Base-by-base conservation (phyloP, 805 yeast species). In the Metschnikowia shivogae region DNA sequence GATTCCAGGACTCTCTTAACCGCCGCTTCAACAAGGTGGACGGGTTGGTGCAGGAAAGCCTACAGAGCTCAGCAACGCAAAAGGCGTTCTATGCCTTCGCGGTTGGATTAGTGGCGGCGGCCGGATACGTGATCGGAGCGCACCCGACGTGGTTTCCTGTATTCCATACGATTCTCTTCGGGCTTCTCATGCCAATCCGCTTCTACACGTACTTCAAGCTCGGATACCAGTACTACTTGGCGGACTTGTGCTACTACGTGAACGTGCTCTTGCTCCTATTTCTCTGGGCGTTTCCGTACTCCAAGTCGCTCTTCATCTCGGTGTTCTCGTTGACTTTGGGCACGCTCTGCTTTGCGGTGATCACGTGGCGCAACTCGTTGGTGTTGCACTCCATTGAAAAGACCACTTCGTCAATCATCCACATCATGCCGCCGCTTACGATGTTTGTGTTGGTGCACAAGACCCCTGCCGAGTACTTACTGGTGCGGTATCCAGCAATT, bases 351-450 rank as follows among this genome's bases (percentile, higher is more conserved):
- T 90, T 88, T 77, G 97, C 97, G 0, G 96, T 92, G 19, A 82
- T 92, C 36, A 87, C 97, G 0, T 92, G 98, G 99, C 75, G 96
- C 55, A 92, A 92, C 62, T 89, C 97, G 6, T 72, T 92, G 44
- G 98, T 92, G 7, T 72, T 92, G 39, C 99, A 92, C 60, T 83
- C 92, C 10, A 77, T 92, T 48, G 99, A 92, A 53, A 92, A 92
- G 63, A 88, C 90, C 12, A 93, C 98, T 1, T 82, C 92, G 17
- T 82, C 95, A 2, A 86, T 89, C 57, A 92, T 92, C 51, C 99
- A 92, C 60, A 73, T 93, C 11, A 76, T 88, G 67, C 99, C 99
- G 1, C 96, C 97, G 0, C 78, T 83, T 17, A 84, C 90, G 3
- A 76, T 89, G 78, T 89, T 87, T 67, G 89, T 86, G 27, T 81